Evolutionary conservation across 2,329 filamentous ascomycete genomes (phyloP).

Genomic region (Alternaria ethzedia): DNA sequence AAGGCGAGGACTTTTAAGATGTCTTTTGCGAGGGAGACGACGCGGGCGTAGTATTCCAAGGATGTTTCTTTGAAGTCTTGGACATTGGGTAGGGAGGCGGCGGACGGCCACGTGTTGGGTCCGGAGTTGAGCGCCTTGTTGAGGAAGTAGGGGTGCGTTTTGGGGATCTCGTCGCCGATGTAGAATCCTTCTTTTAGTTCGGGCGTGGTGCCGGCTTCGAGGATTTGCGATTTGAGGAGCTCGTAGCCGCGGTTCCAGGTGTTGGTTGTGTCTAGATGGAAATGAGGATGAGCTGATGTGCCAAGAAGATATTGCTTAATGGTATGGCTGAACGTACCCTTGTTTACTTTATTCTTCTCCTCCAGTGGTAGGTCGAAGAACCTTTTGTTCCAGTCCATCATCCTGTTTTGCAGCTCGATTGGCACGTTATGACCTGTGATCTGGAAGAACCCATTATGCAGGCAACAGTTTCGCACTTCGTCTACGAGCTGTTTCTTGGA

Average conservation of each 20-base stretch:
- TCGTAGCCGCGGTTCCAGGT: slow-evolving; percentile 55
- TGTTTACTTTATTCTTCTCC: slow-evolving; percentile 50
- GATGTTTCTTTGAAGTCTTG: slow-evolving; percentile 47
- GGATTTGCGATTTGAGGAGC: slow-evolving; percentile 51
- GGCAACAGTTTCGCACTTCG: slow-evolving; percentile 38
- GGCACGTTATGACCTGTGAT: slow-evolving; percentile 53
- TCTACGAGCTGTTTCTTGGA: slow-evolving; percentile 36
- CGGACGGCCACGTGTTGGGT: slow-evolving; percentile 51
- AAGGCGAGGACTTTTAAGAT: slow-evolving; percentile 51
- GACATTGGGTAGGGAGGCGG: slow-evolving; percentile 20
- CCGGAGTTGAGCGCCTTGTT: slow-evolving; percentile 50
- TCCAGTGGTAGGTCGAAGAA: slow-evolving; percentile 52
- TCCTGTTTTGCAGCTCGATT: slow-evolving; percentile 44
- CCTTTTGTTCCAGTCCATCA: slow-evolving; percentile 49
- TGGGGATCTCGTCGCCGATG: slow-evolving; percentile 52
- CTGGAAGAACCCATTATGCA: slow-evolving; percentile 55
- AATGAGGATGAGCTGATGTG: background rate
- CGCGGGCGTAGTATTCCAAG: slow-evolving; percentile 51
- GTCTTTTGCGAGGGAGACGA: slow-evolving; percentile 50
- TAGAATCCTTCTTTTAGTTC: slow-evolving; percentile 54
- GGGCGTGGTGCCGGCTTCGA: slow-evolving; percentile 51
- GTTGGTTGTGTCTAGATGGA: slow-evolving; percentile 39
- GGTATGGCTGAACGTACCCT: slow-evolving; percentile 33
- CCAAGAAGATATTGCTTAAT: accelerated
- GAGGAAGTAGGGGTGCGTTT: slow-evolving; percentile 48